Conservation (phyloP, 176 grass and related monocot species). For the Cocos nucifera region DNA sequence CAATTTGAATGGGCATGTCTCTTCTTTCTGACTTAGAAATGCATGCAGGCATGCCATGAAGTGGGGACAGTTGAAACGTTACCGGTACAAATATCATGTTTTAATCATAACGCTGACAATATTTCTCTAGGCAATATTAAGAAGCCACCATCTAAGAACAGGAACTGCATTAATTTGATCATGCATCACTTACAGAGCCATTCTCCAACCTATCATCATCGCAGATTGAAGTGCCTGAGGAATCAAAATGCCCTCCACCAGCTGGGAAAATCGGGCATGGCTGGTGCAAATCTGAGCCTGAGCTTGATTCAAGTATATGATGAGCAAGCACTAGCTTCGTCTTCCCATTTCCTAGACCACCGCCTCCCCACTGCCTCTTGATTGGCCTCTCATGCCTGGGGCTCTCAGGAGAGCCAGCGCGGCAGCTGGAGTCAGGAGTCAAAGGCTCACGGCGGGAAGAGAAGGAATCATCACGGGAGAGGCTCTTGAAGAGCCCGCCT, state of each 20-base stretch:
- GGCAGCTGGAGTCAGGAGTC: conserved; percentile 24
- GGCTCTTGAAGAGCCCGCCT: conserved; percentile 10
- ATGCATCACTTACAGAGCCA: conserved; percentile 20
- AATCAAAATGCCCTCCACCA: background rate
- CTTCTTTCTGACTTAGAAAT: no score
- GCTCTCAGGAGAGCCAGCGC: conserved; percentile 13
- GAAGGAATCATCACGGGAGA: conserved; percentile 20
- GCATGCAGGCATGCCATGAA: no score
- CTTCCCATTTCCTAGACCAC: background rate
- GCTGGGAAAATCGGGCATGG: conserved; percentile 2
- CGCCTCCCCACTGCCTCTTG: conserved; percentile 15
- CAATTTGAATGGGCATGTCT: no score
- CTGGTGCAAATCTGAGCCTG: conserved; percentile 15
- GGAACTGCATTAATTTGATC: conserved; percentile 2
- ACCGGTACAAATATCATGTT: no score
- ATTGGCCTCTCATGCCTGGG: conserved; percentile 10
- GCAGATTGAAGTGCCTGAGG: conserved; percentile 6
- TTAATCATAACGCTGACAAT: no score
- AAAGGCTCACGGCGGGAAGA: conserved; percentile 14
- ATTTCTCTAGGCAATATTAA: background rate
- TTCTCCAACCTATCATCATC: conserved; percentile 7
- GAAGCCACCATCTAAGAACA: background rate
- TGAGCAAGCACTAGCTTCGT: background rate
- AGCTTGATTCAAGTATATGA: conserved; percentile 14
- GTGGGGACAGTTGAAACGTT: no score